Evolutionary conservation across 441 rosid species (phyloP).

Genomic region (Omphalea diandra): DNA sequence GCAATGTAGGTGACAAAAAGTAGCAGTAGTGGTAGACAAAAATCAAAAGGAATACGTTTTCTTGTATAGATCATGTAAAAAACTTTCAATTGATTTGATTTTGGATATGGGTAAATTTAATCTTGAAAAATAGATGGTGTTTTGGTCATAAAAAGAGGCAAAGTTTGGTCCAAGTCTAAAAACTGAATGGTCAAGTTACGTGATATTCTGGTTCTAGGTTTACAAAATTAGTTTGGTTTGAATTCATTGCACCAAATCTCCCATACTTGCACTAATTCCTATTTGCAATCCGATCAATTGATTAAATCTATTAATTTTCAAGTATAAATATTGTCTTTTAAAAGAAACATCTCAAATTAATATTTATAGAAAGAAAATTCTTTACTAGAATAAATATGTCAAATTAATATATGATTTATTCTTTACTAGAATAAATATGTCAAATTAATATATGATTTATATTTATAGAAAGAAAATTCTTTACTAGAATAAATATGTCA

Average conservation of each 20-base stretch:
- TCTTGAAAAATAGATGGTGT: no score
- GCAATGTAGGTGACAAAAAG: no score
- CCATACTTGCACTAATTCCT: neutral
- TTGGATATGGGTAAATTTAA: no score
- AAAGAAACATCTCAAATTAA: no score
- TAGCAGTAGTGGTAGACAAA: neutral
- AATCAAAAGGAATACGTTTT: neutral
- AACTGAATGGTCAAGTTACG: conserved; percentile 3
- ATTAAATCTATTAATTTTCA: no score
- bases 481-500: neutral
- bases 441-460: neutral
- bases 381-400: no score
- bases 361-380: no score
- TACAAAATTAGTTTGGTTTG: neutral
- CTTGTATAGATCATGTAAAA: neutral
- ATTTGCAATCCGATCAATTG: neutral
- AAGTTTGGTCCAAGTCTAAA: conserved; percentile 7
- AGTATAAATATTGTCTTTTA: no score
- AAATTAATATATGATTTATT: no score
- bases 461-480: no score
- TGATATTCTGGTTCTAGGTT: neutral
- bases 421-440: neutral
- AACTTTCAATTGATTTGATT: neutral
- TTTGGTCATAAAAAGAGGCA: neutral
- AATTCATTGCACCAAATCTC: neutral